Evolutionary conservation across 805 yeast genomes (phyloP).

Genomic region (Ogataea parapolymorpha): DNA sequence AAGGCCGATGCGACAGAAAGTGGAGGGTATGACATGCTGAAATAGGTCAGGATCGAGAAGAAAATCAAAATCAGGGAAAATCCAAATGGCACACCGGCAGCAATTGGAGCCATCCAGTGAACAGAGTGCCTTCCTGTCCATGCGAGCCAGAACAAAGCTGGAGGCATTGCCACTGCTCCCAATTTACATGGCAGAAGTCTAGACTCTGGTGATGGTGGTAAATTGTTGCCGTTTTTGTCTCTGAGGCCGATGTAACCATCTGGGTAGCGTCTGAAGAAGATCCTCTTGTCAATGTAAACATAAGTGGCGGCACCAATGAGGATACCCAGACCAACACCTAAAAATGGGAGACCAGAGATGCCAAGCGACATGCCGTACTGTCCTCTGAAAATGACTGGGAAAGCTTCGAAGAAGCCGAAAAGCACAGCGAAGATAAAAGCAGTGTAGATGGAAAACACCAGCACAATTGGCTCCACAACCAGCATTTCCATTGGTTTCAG

Average conservation of each 20-base stretch:
- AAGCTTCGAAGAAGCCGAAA: slow-evolving; percentile 79
- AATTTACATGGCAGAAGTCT: slow-evolving; percentile 58
- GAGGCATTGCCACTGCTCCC: slow-evolving; percentile 66
- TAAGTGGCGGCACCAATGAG: slow-evolving; percentile 52
- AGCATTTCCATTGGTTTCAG: slow-evolving; percentile 68
- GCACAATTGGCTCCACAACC: slow-evolving; percentile 69
- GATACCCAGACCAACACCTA: slow-evolving; percentile 71
- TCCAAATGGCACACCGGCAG: slow-evolving; percentile 78
- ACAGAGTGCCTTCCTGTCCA: slow-evolving; percentile 64
- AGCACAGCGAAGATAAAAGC: slow-evolving; percentile 76
- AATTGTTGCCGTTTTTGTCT: slow-evolving; percentile 53
- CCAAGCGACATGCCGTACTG: slow-evolving; percentile 58
- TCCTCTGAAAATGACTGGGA: slow-evolving; percentile 69
- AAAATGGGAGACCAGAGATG: slow-evolving; percentile 63
- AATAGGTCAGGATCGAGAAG: slow-evolving; percentile 66
- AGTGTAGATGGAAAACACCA: slow-evolving; percentile 63
- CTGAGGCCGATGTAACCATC: slow-evolving; percentile 59
- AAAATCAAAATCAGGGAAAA: slow-evolving; percentile 70
- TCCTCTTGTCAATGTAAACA: slow-evolving; percentile 44
- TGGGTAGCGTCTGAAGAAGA: slow-evolving; percentile 53
- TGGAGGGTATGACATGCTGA: slow-evolving; percentile 71
- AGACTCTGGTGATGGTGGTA: slow-evolving; percentile 58
- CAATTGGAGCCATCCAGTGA: slow-evolving; percentile 75
- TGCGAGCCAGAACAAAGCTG: slow-evolving; percentile 75
- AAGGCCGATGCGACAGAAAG: slow-evolving; percentile 78